These are phyloP conservation scores for Aspergillus asperescens DNA, from an alignment of 495 filamentous ascomycete genomes.

Conservation along the genomic window DNA sequence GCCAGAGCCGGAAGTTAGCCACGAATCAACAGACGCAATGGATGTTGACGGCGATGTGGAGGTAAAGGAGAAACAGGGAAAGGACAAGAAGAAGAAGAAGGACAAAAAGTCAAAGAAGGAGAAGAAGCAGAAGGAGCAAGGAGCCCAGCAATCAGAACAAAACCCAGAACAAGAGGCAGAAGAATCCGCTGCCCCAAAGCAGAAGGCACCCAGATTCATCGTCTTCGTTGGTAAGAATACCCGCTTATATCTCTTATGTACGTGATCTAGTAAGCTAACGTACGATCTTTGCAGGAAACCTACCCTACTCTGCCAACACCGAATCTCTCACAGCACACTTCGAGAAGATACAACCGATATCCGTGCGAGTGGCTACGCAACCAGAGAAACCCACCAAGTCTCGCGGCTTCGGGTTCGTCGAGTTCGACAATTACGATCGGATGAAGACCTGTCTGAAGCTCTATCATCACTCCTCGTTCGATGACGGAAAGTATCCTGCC, in stretches of 20 bases:
- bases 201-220: slow-evolving; percentile 65
- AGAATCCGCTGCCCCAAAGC: slow-evolving; percentile 16
- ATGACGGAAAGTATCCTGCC: slow-evolving; percentile 56
- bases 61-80: slow-evolving; percentile 8
- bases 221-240: slow-evolving; percentile 64
- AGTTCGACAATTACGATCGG: slow-evolving; percentile 82
- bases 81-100: slow-evolving; percentile 13
- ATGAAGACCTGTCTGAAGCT: slow-evolving; percentile 91
- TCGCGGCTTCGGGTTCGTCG: slow-evolving; percentile 87
- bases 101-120: slow-evolving; percentile 16
- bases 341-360: slow-evolving; percentile 61
- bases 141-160: slow-evolving; percentile 19
- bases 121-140: slow-evolving; percentile 13
- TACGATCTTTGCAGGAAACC: slow-evolving; percentile 56
- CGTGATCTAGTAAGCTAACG: background rate
- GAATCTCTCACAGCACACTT: slow-evolving; percentile 69
- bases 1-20: background rate
- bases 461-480: slow-evolving; percentile 81
- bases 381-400: slow-evolving; percentile 62
- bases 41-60: slow-evolving; percentile 6
- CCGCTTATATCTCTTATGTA: background rate
- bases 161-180: slow-evolving; percentile 18
- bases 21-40: slow-evolving; percentile 2
- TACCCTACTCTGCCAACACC: slow-evolving; percentile 75
- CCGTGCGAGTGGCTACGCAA: slow-evolving; percentile 70